Conservation (phyloP, 129 eudicot genomes). For the Mikania micrantha region DNA sequence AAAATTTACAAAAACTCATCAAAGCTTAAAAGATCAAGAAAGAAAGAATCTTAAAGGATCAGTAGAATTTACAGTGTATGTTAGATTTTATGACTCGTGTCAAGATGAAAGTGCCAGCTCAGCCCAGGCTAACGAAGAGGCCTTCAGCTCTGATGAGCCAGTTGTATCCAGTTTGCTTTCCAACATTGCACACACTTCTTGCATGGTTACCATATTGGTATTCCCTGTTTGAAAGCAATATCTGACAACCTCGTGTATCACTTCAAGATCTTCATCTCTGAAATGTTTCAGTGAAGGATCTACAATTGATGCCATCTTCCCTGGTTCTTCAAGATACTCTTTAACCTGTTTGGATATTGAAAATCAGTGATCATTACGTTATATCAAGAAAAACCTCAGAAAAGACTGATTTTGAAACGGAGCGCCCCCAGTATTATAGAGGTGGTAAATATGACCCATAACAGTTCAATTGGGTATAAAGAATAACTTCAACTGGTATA, state of each 20-base stretch:
- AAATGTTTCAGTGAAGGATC: conserved; percentile 76
- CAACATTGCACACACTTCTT: conserved; percentile 54
- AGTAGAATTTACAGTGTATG: conserved; percentile 45
- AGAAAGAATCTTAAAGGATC: conserved; percentile 1
- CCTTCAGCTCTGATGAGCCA: conserved; percentile 55
- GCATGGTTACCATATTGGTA: conserved; percentile 39
- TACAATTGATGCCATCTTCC: conserved; percentile 44
- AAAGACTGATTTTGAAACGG: not conserved
- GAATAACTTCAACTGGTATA: not conserved
- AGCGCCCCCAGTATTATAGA: not conserved
- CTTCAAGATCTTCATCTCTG: conserved; percentile 57
- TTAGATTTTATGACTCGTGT: conserved; percentile 32
- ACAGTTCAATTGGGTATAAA: not conserved
- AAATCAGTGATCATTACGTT: not conserved
- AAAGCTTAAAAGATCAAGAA: not conserved
- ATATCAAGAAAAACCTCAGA: not conserved
- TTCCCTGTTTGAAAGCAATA: conserved; percentile 41
- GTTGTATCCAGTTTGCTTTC: conserved; percentile 68
- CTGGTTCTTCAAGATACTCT: conserved; percentile 59
- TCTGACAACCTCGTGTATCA: conserved; percentile 53
- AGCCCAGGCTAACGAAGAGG: conserved; percentile 95
- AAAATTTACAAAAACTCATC: conserved; percentile 17
- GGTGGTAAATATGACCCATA: not conserved
- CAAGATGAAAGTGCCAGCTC: conserved; percentile 71
- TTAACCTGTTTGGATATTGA: conserved; percentile 43